Percentiles rank a stretch among this genome's conserved stretches.
phyloP scores from a whole-genome alignment of 495 filamentous ascomycete species.

The Ramalina intermedia region DNA sequence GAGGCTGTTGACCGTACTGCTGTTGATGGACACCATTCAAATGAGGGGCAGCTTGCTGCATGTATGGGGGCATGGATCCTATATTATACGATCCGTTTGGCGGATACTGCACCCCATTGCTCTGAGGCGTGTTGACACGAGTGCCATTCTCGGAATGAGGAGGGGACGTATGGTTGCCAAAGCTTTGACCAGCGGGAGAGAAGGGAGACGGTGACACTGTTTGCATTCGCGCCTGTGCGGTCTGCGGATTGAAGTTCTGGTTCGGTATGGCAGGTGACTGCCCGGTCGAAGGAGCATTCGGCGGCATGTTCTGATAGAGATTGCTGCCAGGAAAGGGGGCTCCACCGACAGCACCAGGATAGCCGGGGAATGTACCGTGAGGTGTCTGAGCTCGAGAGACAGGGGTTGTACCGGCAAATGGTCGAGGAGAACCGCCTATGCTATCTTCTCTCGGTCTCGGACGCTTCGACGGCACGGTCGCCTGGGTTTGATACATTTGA shows the following conservation, averaged over 20 bases:
- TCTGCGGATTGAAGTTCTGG: slow-evolving; percentile 51
- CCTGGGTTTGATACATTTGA: slow-evolving; percentile 62
- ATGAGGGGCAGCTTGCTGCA: slow-evolving; percentile 28
- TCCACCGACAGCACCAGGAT: slow-evolving; percentile 45
- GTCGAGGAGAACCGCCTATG: slow-evolving; percentile 67
- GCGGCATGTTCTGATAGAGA: slow-evolving; percentile 71
- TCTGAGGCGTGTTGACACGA: slow-evolving; percentile 62
- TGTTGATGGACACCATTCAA: slow-evolving; percentile 5
- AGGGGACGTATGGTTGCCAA: slow-evolving; percentile 63
- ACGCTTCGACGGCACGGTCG: slow-evolving; percentile 78
- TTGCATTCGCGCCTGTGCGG: slow-evolving; percentile 64
- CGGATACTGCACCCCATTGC: slow-evolving; percentile 37
- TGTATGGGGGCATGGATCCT: slow-evolving; percentile 21
- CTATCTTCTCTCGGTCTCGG: slow-evolving; percentile 71
- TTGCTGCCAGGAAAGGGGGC: slow-evolving; percentile 41
- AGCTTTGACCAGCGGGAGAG: slow-evolving; percentile 63
- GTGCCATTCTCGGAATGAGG: slow-evolving; percentile 63
- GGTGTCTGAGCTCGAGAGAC: slow-evolving; percentile 89
- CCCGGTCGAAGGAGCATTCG: slow-evolving; percentile 64
- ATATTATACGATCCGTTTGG: slow-evolving; percentile 34
- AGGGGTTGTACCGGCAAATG: slow-evolving; percentile 55
- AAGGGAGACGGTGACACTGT: slow-evolving; percentile 88
- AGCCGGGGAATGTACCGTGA: slow-evolving; percentile 50
- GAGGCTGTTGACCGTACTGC: slow-evolving; percentile 30
- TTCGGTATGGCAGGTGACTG: slow-evolving; percentile 76